These are phyloP conservation scores for Xylaria polymorpha DNA, from an alignment of 2,329 filamentous ascomycete species.

Conservation along the genomic window DNA sequence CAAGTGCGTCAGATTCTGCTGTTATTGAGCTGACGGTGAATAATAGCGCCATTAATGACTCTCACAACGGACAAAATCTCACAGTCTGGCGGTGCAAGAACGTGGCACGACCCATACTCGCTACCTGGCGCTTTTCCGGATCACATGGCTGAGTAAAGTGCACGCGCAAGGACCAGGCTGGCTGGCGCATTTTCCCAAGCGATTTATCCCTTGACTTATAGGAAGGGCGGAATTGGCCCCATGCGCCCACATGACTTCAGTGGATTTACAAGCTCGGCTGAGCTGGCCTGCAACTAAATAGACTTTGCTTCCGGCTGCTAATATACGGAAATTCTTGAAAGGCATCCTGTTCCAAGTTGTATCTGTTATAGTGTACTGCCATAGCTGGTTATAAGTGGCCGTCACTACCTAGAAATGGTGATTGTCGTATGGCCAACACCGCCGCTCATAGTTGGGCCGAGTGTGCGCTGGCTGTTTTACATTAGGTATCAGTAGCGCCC, in stretches of 20 bases:
- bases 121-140: conserved; percentile 12
- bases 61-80: conserved; percentile 15
- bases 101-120: conserved; percentile 33
- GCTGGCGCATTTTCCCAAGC: conserved; percentile 6
- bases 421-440: conserved; percentile 23
- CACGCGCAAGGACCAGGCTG: conserved; percentile 26
- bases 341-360: not conserved
- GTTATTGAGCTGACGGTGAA: conserved; percentile 21
- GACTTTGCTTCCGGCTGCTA: conserved; percentile 1
- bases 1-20: conserved; percentile 25
- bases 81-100: conserved; percentile 19
- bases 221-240: conserved; percentile 8
- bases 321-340: not conserved
- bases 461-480: conserved; percentile 11
- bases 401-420: conserved; percentile 2
- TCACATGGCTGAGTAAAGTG: conserved; percentile 24
- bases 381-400: not conserved
- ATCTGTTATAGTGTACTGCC: not conserved
- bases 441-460: conserved; percentile 13
- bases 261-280: not conserved
- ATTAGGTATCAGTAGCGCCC: conserved; percentile 1
- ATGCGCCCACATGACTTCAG: conserved; percentile 3
- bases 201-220: conserved; percentile 14
- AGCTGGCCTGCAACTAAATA: conserved; percentile 7
- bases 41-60: conserved; percentile 29